Evolutionary conservation across 495 filamentous ascomycete genomes (phyloP), one percentile per base, ranked within the genome.

Genomic region (Letharia columbiana): DNA sequence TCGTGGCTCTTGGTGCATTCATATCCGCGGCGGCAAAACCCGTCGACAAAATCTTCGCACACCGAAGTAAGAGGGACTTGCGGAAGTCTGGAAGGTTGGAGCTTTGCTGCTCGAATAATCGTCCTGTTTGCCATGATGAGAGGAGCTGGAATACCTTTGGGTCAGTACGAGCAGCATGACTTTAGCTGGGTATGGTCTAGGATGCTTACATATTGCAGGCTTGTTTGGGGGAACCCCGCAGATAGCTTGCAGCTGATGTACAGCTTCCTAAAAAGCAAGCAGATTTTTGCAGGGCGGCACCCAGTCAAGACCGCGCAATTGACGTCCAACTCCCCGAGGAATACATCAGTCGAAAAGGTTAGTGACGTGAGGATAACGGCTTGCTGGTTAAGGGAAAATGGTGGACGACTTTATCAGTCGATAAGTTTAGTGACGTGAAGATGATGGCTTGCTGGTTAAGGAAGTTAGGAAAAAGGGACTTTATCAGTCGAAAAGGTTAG

Each of bases 1-100:
- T 62, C 23, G 49, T 70, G 68, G 50, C 60, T 62, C 33, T 61
- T 54, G 3, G 28, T 49, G 47, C 68, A 70, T 20, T 60, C 45
- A 33, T 67, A 49, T 23, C 61, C 68, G 9, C 62, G 61, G 23
- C 65, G 68, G 42, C 68, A 70, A 50, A 70, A 70, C 9, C 68
- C 65, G 44, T 67, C 39, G 6, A 70, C 20, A 40, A 44, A 70
- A 31, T 70, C 68, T n/a, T 54, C 33, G 41, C 74, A 64, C 44
- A 69, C 54, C n/a, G 20, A 50, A 45, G 23, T 20, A 57, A 28
- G n/a, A 50, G 64, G 54, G n/a, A 39, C 40, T 23, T 50, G 52
- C 59, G 57, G 63, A 66, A 62, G 66, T 39, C 58, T 67, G 31
- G 60, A 61, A 33, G 59, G 59, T 59, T 33, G 45, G 61, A 65